Evolutionary conservation across 306 rosid species (phyloP).

Genomic region (Sophora flavescens): DNA sequence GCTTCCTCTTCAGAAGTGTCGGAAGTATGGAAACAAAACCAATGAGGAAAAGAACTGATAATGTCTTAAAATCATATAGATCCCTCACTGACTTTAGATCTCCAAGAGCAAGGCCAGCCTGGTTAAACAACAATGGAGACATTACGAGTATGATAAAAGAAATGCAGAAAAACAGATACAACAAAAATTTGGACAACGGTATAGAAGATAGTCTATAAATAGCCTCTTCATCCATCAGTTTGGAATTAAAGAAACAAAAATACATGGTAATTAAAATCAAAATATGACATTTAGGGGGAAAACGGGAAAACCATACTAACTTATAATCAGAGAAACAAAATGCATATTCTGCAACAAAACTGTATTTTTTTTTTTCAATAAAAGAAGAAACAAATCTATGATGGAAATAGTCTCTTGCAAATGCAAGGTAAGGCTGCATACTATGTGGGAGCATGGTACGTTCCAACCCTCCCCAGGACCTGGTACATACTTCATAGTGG

Average conservation of each 20-base stretch:
- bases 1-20: conserved; percentile 85
- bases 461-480: no score
- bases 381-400: no score
- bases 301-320: conserved; percentile 25
- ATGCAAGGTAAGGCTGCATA: no score
- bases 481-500: no score
- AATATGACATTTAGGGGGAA: background rate
- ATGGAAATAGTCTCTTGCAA: no score
- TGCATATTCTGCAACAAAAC: background rate
- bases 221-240: conserved; percentile 11
- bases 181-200: conserved; percentile 15
- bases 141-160: conserved; percentile 15
- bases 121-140: conserved; percentile 45
- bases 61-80: conserved; percentile 86
- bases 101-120: conserved; percentile 99
- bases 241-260: background rate
- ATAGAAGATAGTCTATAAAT: background rate
- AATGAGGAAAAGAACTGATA: conserved; percentile 87
- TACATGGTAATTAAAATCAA: conserved; percentile 6
- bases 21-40: conserved; percentile 82
- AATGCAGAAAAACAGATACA: conserved; percentile 14
- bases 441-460: no score
- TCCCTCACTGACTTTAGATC: conserved; percentile 97
- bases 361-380: background rate
- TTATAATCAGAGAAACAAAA: conserved; percentile 31